phyloP scores from a whole-genome alignment of 2,329 filamentous ascomycete species.

The Penicillium sp. region DNA sequence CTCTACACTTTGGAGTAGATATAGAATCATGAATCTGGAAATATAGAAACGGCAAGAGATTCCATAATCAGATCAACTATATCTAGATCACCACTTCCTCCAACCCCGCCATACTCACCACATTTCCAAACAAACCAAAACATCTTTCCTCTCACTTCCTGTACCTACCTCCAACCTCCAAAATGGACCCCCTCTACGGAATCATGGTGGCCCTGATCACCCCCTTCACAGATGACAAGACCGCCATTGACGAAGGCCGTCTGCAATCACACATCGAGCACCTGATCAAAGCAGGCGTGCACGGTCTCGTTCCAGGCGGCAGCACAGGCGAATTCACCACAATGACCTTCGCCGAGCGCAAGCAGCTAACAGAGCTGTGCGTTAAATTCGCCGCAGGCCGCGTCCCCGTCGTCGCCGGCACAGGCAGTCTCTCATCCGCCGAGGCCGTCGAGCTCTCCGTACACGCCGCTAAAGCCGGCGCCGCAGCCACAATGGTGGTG shows the following conservation, averaged over 20 bases:
- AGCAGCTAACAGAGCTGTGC: constrained; percentile 41
- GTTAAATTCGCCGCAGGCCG: constrained; percentile 27
- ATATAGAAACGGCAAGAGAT: not conserved
- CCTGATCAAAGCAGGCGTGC: constrained; percentile 46
- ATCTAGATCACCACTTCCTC: constrained; percentile 4
- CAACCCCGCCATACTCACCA: not conserved
- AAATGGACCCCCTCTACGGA: constrained; percentile 30
- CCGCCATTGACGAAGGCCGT: constrained; percentile 40
- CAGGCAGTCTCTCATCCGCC: constrained; percentile 45
- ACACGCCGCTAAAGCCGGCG: constrained; percentile 42
- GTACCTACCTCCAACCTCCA: not conserved
- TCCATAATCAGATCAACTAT: constrained; percentile 2
- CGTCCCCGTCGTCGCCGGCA: constrained; percentile 27
- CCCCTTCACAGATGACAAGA: constrained; percentile 46
- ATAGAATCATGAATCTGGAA: not conserved
- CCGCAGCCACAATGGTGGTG: constrained; percentile 49
- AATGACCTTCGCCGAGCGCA: constrained; percentile 45
- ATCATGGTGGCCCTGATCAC: constrained; percentile 52
- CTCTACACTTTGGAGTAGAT: not conserved
- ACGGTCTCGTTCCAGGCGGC: constrained; percentile 52
- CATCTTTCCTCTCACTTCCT: not conserved
- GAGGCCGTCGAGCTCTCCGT: constrained; percentile 42
- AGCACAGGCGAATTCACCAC: constrained; percentile 53
- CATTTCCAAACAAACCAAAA: not conserved
- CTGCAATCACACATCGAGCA: constrained; percentile 48